Evolutionary conservation across 345 rosid species (phyloP).

Genomic region (Schrenkiella parvula): DNA sequence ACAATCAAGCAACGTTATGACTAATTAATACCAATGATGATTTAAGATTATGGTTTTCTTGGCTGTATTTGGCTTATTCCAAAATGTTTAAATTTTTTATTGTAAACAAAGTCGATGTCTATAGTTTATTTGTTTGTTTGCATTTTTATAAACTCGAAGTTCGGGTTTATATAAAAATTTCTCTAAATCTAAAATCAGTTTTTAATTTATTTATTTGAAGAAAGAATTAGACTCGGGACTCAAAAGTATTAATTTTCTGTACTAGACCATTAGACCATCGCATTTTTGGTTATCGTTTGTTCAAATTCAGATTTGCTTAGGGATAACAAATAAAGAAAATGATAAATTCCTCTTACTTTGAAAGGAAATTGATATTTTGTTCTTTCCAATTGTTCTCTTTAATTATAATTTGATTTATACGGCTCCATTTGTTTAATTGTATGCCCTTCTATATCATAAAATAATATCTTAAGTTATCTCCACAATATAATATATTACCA

Average conservation of each 20-base stretch:
- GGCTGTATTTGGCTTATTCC: neutral
- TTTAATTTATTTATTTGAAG: too few species aligned
- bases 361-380: neutral
- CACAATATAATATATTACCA: neutral
- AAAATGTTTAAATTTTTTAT: neutral
- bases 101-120: neutral
- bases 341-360: neutral
- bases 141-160: too few species aligned
- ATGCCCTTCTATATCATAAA: neutral
- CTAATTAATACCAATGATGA: neutral
- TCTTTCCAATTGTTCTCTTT: neutral
- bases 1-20: slow-evolving; percentile 14
- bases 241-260: too few species aligned
- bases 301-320: neutral
- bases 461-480: neutral
- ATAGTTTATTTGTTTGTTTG: neutral
- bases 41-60: neutral
- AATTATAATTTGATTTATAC: neutral
- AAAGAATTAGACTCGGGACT: too few species aligned
- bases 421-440: neutral
- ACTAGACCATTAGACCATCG: too few species aligned
- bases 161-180: too few species aligned
- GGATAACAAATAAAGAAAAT: neutral
- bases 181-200: too few species aligned
- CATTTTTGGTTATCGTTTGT: too few species aligned